Conservation (phyloP, 1,139 yeast species). For the Suhomyces chickasaworum region DNA sequence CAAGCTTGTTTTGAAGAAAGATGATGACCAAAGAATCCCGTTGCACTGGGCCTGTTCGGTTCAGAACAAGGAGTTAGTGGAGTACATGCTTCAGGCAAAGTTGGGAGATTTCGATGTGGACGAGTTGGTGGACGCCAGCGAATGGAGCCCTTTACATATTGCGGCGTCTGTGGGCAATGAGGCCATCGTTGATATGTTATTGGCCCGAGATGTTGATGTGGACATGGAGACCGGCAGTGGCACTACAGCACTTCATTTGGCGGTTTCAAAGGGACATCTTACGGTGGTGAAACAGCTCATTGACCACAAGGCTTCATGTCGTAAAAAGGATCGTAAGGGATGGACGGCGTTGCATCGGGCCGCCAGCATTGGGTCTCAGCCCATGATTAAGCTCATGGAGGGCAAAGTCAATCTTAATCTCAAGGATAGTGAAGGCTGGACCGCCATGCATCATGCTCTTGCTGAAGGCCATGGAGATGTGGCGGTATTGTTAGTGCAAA, state of each 20-base stretch:
- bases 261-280: constrained; percentile 67
- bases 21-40: constrained; percentile 79
- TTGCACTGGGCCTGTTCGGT: constrained; percentile 88
- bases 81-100: constrained; percentile 48
- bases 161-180: constrained; percentile 73
- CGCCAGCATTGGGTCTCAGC: constrained; percentile 70
- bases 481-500: constrained; percentile 59
- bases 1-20: constrained; percentile 46
- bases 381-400: constrained; percentile 52
- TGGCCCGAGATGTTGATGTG: constrained; percentile 37
- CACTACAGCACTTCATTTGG: constrained; percentile 73
- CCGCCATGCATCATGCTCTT: constrained; percentile 84
- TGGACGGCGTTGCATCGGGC: constrained; percentile 82
- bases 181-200: constrained; percentile 46
- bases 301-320: constrained; percentile 57
- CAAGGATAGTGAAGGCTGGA: constrained; percentile 76
- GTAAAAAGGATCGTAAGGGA: constrained; percentile 66
- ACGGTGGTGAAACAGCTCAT: constrained; percentile 56
- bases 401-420: constrained; percentile 66
- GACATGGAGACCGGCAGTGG: constrained; percentile 63
- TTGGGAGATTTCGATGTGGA: constrained; percentile 56
- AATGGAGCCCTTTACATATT: constrained; percentile 89
- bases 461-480: constrained; percentile 91
- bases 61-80: constrained; percentile 56
- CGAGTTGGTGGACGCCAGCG: constrained; percentile 67